Conservation (phyloP, 1,284 basidiomycete genomes). For the Leccinum pachyderme region DNA sequence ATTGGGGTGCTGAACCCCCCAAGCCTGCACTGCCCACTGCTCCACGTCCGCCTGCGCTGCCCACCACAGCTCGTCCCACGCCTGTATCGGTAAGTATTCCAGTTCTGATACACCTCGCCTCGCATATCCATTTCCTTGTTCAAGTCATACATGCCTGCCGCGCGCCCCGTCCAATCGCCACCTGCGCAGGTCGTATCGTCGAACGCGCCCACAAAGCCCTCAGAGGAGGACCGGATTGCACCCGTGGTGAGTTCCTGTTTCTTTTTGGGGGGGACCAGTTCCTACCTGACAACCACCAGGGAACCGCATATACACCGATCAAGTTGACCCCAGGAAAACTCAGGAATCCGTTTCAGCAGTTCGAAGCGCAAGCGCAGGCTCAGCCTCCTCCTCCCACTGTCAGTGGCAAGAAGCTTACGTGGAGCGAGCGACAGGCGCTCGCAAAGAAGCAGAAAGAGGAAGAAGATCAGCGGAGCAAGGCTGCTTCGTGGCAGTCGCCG, state of each 20-base stretch:
- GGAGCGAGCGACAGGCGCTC: constrained; percentile 86
- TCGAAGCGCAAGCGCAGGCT: constrained; percentile 38
- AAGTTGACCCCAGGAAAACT: constrained; percentile 83
- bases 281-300: constrained; percentile 32
- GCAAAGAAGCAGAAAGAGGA: constrained; percentile 83
- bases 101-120: neutral
- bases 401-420: constrained; percentile 73
- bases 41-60: constrained; percentile 43
- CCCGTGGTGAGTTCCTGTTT: constrained; percentile 49
- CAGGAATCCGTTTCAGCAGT: constrained; percentile 75
- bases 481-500: constrained; percentile 48
- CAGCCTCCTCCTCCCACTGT: constrained; percentile 22
- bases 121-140: neutral
- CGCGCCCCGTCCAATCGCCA: constrained; percentile 32
- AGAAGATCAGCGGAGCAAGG: constrained; percentile 70
- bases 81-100: constrained; percentile 14
- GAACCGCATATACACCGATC: constrained; percentile 87
- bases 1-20: constrained; percentile 53
- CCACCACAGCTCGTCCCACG: constrained; percentile 15
- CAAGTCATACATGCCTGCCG: constrained; percentile 19
- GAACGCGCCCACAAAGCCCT: constrained; percentile 59
- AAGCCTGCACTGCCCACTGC: constrained; percentile 48
- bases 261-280: neutral
- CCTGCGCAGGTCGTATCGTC: constrained; percentile 47
- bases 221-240: constrained; percentile 76